These are phyloP conservation scores for Acaromyces ingoldii DNA, from an alignment of 1,284 basidiomycete species.

Conservation along the genomic window DNA sequence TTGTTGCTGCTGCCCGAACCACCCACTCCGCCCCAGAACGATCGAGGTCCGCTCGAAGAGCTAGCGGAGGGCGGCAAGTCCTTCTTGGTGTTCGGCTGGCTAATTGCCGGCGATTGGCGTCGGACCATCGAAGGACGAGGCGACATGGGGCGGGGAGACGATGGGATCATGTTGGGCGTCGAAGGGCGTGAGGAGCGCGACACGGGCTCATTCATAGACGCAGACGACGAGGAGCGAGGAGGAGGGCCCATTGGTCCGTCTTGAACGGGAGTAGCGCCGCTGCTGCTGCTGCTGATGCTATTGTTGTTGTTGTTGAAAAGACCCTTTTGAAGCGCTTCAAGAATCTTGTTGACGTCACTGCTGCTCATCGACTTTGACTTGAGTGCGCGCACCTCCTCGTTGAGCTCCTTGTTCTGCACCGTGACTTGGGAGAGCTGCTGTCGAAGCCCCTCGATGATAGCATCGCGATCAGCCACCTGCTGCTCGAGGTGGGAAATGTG, in stretches of 20 bases:
- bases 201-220: slow-evolving; percentile 1
- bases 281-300: slow-evolving; percentile 1
- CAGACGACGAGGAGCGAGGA: slow-evolving; percentile 20
- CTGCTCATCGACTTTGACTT: slow-evolving; percentile 63
- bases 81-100: slow-evolving; percentile 35
- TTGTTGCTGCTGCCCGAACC: slow-evolving; percentile 15
- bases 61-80: slow-evolving; percentile 15
- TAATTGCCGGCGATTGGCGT: slow-evolving; percentile 14
- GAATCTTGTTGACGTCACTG: slow-evolving; percentile 38
- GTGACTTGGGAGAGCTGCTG: slow-evolving; percentile 73
- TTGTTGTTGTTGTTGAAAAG: not conserved
- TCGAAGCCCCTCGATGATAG: slow-evolving; percentile 79
- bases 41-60: not conserved
- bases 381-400: slow-evolving; percentile 48
- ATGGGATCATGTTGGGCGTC: slow-evolving; percentile 21
- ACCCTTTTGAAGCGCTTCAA: slow-evolving; percentile 70
- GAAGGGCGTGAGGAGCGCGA: slow-evolving; percentile 14
- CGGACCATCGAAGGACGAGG: slow-evolving; percentile 23
- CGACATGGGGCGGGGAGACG: slow-evolving; percentile 22
- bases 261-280: not conserved
- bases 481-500: slow-evolving; percentile 89
- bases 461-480: slow-evolving; percentile 86
- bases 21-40: slow-evolving; percentile 31
- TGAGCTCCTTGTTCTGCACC: slow-evolving; percentile 75
- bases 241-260: not conserved